Percentiles rank a stretch among this genome's conserved stretches.
Conservation (phyloP, 345 rosid species). For the Leavenworthia alabamica region DNA sequence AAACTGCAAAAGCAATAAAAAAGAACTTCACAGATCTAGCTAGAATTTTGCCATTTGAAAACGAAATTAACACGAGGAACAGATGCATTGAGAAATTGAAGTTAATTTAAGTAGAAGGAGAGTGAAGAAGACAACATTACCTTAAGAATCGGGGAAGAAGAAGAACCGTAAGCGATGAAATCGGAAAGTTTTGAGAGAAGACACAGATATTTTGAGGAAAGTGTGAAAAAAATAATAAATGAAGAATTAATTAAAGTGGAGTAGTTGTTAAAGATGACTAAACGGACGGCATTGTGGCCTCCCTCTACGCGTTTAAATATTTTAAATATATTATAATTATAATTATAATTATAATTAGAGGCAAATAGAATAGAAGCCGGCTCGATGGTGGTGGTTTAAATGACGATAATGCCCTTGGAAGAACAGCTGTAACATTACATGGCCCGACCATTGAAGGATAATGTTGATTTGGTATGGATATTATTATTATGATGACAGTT, state of each 20-base stretch:
- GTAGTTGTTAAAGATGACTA: slow-evolving; percentile 17
- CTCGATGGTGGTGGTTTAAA: background rate
- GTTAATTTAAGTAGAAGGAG: background rate
- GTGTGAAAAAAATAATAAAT: background rate
- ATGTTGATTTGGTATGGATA: slow-evolving; percentile 6
- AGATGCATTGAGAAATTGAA: background rate
- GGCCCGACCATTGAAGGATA: slow-evolving; percentile 8
- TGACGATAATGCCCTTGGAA: background rate
- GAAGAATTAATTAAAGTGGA: slow-evolving; percentile 1
- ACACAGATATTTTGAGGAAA: slow-evolving; percentile 2
- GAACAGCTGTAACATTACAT: slow-evolving; percentile 22
- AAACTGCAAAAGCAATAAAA: background rate
- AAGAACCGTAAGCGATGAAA: slow-evolving; percentile 21
- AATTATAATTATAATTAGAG: no score
- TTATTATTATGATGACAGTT: slow-evolving; percentile 8
- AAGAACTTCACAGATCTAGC: background rate
- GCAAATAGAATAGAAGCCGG: slow-evolving; percentile 16
- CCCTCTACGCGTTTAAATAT: slow-evolving; percentile 35
- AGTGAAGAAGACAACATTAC: slow-evolving; percentile 7
- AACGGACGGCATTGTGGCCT: slow-evolving; percentile 30
- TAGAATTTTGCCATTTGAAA: background rate
- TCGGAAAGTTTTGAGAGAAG: slow-evolving; percentile 15
- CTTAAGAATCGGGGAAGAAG: slow-evolving; percentile 23
- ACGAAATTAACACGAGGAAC: background rate
- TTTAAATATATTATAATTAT: no score